These are phyloP conservation scores for Candida ulmi DNA, from an alignment of 805 yeast genomes.

Conservation along the genomic window DNA sequence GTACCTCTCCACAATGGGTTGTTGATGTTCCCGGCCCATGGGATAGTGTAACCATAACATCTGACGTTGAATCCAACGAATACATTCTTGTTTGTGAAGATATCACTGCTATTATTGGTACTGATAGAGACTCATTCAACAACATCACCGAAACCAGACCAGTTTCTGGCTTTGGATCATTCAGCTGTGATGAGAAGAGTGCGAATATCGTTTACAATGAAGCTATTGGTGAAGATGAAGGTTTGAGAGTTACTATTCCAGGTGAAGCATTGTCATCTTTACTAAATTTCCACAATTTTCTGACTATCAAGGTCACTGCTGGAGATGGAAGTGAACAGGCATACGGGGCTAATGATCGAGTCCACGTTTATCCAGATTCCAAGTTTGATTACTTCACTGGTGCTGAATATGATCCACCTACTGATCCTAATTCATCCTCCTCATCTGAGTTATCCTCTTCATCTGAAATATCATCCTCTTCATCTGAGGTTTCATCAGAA, in stretches of 20 bases:
- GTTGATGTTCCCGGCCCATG: slow-evolving; percentile 9
- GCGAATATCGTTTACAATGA: not conserved
- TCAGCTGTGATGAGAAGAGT: not conserved
- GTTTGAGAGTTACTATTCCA: not conserved
- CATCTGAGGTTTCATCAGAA: no score
- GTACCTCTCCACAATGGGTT: slow-evolving; percentile 4
- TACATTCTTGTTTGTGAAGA: slow-evolving; percentile 1
- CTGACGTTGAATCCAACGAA: not conserved
- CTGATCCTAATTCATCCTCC: no score
- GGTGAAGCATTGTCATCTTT: not conserved
- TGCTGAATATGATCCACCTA: no score
- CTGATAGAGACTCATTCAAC: slow-evolving; percentile 1
- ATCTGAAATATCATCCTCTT: no score
- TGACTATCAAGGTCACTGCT: not conserved
- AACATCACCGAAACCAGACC: slow-evolving; percentile 2
- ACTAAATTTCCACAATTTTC: not conserved
- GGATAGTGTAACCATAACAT: not conserved
- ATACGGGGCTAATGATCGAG: not conserved
- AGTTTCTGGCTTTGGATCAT: not conserved
- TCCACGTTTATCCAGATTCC: not conserved
- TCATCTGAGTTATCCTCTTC: no score
- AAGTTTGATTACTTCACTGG: not conserved
- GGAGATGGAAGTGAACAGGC: not conserved
- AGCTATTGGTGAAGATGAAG: not conserved
- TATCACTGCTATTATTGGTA: slow-evolving; percentile 1